Evolutionary conservation across 176 grass and related monocot species (phyloP).

Genomic region (Tuctoria greenei): DNA sequence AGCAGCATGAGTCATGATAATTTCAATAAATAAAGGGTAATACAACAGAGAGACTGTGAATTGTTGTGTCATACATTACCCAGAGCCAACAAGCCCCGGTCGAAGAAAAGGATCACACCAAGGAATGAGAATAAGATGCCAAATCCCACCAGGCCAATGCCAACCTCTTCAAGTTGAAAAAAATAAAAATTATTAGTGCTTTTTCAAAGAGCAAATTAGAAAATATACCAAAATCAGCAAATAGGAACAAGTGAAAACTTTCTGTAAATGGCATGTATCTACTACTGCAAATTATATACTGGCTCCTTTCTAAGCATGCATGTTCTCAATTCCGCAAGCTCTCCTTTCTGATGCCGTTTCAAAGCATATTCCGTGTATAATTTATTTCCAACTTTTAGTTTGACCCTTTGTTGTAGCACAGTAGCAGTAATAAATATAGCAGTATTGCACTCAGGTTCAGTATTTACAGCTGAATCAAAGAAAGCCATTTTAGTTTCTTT

Average conservation of each 20-base stretch:
- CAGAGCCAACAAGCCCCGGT: slow-evolving; percentile 94
- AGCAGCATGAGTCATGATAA: slow-evolving; percentile 21
- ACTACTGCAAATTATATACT: not conserved
- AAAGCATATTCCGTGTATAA: slow-evolving; percentile 1
- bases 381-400: slow-evolving; percentile 10
- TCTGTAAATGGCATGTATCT: slow-evolving; percentile 36
- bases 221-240: slow-evolving; percentile 17
- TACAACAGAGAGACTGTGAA: slow-evolving; percentile 32
- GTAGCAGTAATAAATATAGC: not conserved
- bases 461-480: not conserved
- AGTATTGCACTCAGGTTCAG: slow-evolving; percentile 10
- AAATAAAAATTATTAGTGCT: slow-evolving; percentile 23
- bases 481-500: not conserved
- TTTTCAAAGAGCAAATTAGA: not conserved
- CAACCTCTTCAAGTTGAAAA: slow-evolving; percentile 68
- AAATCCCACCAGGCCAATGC: slow-evolving; percentile 91
- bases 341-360: not conserved
- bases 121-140: slow-evolving; percentile 90
- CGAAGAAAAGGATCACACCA: slow-evolving; percentile 87
- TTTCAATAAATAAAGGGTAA: slow-evolving; percentile 17
- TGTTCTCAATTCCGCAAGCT: slow-evolving; percentile 17
- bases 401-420: not conserved
- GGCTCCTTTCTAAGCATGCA: not conserved
- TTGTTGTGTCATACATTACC: slow-evolving; percentile 82
- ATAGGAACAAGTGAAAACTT: slow-evolving; percentile 8